Conservation (phyloP, 768 basidiomycete genomes). For the Pleurotus salmoneostramineus region DNA sequence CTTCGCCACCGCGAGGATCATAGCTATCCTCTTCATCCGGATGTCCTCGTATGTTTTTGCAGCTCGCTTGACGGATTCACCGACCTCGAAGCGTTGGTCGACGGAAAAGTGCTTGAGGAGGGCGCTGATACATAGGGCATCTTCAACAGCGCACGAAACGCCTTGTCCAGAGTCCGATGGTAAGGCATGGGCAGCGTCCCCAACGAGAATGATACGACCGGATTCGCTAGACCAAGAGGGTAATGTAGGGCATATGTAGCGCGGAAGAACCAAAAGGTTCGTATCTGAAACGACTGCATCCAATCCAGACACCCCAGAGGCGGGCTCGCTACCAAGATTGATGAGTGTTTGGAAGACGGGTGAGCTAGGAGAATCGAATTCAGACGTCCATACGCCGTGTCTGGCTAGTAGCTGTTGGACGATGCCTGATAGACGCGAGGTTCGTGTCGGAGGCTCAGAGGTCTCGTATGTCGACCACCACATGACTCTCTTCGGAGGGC, state of each 20-base stretch:
- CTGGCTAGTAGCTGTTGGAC: constrained; percentile 25
- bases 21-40: constrained; percentile 27
- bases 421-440: constrained; percentile 17
- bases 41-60: constrained; percentile 27
- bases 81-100: constrained; percentile 11
- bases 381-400: constrained; percentile 30
- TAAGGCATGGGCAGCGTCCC: constrained; percentile 42
- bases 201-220: constrained; percentile 31
- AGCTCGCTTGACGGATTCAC: constrained; percentile 16
- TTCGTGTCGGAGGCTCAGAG: constrained; percentile 19
- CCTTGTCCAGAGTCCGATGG: constrained; percentile 40
- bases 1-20: constrained; percentile 29
- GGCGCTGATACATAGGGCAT: constrained; percentile 29
- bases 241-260: constrained; percentile 29
- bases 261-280: constrained; percentile 27
- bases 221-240: constrained; percentile 29
- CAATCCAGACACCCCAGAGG: background rate
- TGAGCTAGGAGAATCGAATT: constrained; percentile 21
- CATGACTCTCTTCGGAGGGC: constrained; percentile 17
- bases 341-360: constrained; percentile 23
- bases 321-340: constrained; percentile 19
- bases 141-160: constrained; percentile 36
- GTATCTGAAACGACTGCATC: constrained; percentile 12
- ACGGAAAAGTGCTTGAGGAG: constrained; percentile 28
- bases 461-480: constrained; percentile 41